Base-by-base conservation (phyloP, 2,329 filamentous ascomycete species). In the Aphanoascus verrucosus region DNA sequence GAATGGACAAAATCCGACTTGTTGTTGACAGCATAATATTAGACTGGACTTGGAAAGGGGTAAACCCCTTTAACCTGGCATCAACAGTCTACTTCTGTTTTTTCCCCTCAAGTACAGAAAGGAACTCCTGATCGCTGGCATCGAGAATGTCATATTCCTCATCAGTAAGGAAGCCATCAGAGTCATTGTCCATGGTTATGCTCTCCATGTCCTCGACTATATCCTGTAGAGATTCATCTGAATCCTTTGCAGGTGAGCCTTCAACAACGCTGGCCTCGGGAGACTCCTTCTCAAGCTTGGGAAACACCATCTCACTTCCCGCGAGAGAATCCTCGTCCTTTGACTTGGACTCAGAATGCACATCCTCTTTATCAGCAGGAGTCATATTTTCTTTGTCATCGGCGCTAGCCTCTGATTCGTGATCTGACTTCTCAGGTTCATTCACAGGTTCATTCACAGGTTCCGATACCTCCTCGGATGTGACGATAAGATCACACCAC, bases 91-190 rank as follows among this genome's bases (percentile, higher is more conserved):
- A 51, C 23, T 51, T 51, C n/a, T 46, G 34, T 31, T 52, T 17
- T 2, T 31, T 14, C 32, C 58, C 61, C 28, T 60, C 59, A 44
- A 58, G 57, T 50, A 80, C 80, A 57, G 77, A 77, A 49, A 81
- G 68, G 60, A 79, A 85, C 67, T 97, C 91, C 68, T 94, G 87
- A 61, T 97, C 91, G 55, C 88, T 94, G 42, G 89, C 91, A 72
- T 96, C 89, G 44, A 97, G 81, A 60, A 97, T 90, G 64, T 98
- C 93, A 68, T 97, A 98, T 72, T 98, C 93, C 69, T 97, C 93
- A 59, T 98, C 93, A 0, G 93, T 97, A 76, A 94, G 73, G 76
- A 95, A 96, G 11, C 84, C 86, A 14, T 56, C 56, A 56, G 86
- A 82, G n/a, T 77, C 74, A 52, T 73, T 74, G 40, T 74, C 73